Conservation (phyloP, 306 rosid species). For the Gynostemma pentaphyllum region DNA sequence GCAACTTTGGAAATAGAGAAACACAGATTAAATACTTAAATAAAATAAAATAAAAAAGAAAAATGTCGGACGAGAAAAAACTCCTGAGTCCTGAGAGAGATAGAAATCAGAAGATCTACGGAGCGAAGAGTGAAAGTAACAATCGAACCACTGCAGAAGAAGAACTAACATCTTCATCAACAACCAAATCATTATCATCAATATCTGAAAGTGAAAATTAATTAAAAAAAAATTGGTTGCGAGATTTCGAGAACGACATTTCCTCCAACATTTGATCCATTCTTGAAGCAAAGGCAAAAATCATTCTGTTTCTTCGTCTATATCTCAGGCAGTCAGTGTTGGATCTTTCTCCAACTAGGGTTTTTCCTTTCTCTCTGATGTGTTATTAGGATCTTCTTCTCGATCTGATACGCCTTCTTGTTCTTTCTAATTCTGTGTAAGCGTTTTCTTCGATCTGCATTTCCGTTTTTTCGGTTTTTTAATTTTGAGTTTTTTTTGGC, state of each 20-base stretch:
- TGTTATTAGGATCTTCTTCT: conserved; percentile 4
- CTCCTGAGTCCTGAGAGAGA: too few species aligned
- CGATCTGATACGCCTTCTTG: conserved; percentile 3
- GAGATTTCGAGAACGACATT: conserved; percentile 10
- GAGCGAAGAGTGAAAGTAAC: conserved; percentile 10
- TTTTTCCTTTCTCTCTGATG: neutral
- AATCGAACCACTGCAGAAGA: neutral
- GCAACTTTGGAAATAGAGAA: too few species aligned
- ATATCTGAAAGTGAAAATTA: neutral
- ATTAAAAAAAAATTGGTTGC: too few species aligned
- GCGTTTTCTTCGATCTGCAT: conserved; percentile 9
- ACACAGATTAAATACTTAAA: too few species aligned
- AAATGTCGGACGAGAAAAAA: neutral
- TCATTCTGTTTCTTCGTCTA: conserved; percentile 2
- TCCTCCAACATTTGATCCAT: conserved; percentile 1
- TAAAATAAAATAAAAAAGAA: neutral
- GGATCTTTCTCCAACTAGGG: conserved; percentile 7
- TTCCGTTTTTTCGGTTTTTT: neutral
- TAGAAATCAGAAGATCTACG: conserved; percentile 6
- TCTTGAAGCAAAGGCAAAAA: conserved; percentile 16
- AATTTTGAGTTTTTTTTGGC: neutral
- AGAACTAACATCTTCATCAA: conserved; percentile 3
- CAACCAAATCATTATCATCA: neutral
- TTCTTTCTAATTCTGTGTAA: neutral
- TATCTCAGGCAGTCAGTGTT: neutral